phyloP scores from a whole-genome alignment of 106 monocot species.

The Phalaenopsis aphrodite region DNA sequence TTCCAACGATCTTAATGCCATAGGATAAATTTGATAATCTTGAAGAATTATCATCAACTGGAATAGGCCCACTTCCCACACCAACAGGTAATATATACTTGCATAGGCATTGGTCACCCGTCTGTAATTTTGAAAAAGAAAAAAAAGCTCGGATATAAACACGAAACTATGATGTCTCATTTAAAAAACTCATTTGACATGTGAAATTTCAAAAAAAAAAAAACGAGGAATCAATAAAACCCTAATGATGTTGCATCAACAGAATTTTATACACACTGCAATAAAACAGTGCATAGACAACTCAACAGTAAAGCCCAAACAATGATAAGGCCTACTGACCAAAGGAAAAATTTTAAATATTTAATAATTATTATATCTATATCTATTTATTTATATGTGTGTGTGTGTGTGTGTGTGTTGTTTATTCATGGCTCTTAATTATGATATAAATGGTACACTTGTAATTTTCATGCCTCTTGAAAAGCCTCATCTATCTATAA shows the following conservation, averaged over 20 bases:
- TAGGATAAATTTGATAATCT: constrained; percentile 5
- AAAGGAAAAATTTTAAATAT: no score
- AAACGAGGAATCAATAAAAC: not conserved
- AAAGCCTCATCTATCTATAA: no score
- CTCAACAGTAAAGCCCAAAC: not conserved
- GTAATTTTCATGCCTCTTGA: no score
- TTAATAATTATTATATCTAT: no score
- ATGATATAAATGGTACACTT: no score
- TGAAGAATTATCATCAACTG: constrained; percentile 11
- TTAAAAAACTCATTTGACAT: not conserved
- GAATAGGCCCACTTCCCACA: constrained; percentile 22
- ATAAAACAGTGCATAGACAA: not conserved
- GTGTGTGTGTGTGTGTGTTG: no score
- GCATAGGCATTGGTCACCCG: constrained; percentile 78
- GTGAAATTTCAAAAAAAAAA: not conserved
- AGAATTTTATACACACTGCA: not conserved
- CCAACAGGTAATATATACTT: constrained; percentile 52
- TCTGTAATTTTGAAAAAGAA: constrained; percentile 34
- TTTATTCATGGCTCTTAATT: no score
- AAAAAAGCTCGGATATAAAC: not conserved
- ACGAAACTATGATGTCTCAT: not conserved
- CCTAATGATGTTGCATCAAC: not conserved
- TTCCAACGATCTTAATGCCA: constrained; percentile 52
- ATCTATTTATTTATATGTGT: no score
- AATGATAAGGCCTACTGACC: no score